Base-by-base conservation (phyloP, 108 stramenopile genomes). In the Seminavis robusta region DNA sequence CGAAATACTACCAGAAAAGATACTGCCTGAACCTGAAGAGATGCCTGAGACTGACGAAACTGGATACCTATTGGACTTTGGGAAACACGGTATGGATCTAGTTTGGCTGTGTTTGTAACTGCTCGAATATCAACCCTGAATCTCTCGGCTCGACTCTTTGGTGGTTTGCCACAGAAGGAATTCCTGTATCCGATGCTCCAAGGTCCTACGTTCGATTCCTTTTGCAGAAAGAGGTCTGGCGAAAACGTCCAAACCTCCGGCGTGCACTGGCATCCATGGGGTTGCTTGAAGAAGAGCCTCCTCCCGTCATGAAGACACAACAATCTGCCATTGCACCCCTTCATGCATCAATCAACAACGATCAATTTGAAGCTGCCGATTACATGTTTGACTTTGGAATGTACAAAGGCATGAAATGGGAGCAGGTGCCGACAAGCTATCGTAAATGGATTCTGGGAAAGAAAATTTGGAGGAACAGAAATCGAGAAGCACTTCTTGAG, bases 351-450 rank as follows among this genome's bases (percentile, higher is more conserved):
- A 42, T 21, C 16, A 44, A 8, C 43, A 17, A 16, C 11, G 21
- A 53, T 16, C 21, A 13, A 15, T 15, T n/a, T 30, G 25, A 31
- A 17, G 37, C 26, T 8, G 38, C 37, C 16, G 42, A 56, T 5
- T 63, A 63, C 34, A 24, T 27, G 3, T 56, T 69, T 43, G 29
- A 61, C 36, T 69, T 69, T 49, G 68, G 68, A 6, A 69, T 63
- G 25, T 36, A 62, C 38, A 54, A 29, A 9, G 47, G 49, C 5
- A 33, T 38, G 33, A 9, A 17, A n/a, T 61, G 52, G 52, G 31
- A 39, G 3, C 53, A 69, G 6, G 61, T 69, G 24, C 68, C 68
- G 27, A 29, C 5, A 11, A n/a, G 11, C 29, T 69, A 69, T 27
- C 17, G 17, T 43, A 5, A 43, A n/a, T 43, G 17, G 42, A 21